Conservation (phyloP, 805 yeast species). For the Debaryomyces hansenii region DNA sequence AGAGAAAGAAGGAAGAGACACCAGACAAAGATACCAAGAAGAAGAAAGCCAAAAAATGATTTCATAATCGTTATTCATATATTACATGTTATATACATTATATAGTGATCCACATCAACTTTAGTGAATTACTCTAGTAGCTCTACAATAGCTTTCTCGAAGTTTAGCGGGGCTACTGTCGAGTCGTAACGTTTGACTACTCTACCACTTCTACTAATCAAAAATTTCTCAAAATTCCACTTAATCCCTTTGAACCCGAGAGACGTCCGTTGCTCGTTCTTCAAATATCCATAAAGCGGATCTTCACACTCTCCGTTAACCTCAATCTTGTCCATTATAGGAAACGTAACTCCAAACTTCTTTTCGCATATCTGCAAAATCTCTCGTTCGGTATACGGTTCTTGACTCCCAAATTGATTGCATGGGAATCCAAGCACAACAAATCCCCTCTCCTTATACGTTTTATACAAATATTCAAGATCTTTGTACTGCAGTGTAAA, state of each 20-base stretch:
- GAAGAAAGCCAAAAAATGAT: slow-evolving; percentile 3
- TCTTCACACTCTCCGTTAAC: slow-evolving; percentile 37
- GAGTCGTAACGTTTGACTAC: slow-evolving; percentile 66
- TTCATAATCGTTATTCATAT: neutral
- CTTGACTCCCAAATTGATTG: slow-evolving; percentile 83
- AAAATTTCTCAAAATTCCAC: slow-evolving; percentile 82
- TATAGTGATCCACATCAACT: neutral
- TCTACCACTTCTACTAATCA: slow-evolving; percentile 56
- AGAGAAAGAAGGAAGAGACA: slow-evolving; percentile 7
- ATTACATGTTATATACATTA: slow-evolving; percentile 1
- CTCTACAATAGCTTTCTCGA: slow-evolving; percentile 37
- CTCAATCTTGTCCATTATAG: slow-evolving; percentile 33
- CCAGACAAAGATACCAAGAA: slow-evolving; percentile 13
- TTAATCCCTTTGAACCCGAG: slow-evolving; percentile 49
- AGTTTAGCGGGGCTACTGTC: slow-evolving; percentile 60
- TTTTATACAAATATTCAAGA: slow-evolving; percentile 64
- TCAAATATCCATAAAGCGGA: slow-evolving; percentile 31
- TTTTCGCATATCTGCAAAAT: slow-evolving; percentile 19
- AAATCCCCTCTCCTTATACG: slow-evolving; percentile 63
- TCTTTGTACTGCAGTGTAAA: slow-evolving; percentile 77
- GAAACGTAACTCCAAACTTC: slow-evolving; percentile 35
- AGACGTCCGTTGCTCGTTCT: slow-evolving; percentile 22
- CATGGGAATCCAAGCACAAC: slow-evolving; percentile 85
- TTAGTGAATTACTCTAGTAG: slow-evolving; percentile 12
- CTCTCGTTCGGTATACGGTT: slow-evolving; percentile 58